Evolutionary conservation across 768 basidiomycete species (phyloP), one percentile per base, ranked within the genome.

Genomic region (Tylopilus vinaceipallidus): DNA sequence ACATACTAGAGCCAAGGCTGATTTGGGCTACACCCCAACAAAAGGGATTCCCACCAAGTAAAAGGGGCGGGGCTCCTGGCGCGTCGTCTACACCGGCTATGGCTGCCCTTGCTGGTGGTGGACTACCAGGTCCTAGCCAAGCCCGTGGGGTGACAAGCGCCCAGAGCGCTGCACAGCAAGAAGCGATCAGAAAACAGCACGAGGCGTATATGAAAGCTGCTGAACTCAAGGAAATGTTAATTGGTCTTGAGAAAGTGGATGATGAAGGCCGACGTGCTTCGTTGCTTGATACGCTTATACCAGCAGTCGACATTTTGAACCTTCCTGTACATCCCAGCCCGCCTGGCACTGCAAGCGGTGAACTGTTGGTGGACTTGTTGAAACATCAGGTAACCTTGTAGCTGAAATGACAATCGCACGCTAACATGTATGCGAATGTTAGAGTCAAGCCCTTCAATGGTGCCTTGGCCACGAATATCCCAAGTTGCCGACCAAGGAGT

Each of bases 361-460:
- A 86, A 20, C 63, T 95, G 45, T 73, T 74, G 17, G 84, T 89
- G 16, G 78, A 95, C 61, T 70, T 95, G 39, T 63, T 95, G 23
- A 87, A 81, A 52, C 94, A 95, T 59, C 93, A 95, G 75, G 91
- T 86, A 34, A 37, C 23, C 37, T 13, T 22, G 33, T 5, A 13
- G 5, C 26, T 16, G 32, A 48, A 32, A 37, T 35, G n/a, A 20
- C 22, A 10, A 37, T 33, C 19, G 20, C 22, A 8, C 2, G 6
- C 33, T 49, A 19, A 54, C 23, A 11, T 22, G 5, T 37, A 14
- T 32, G 34, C 56, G 10, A 44, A 24, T 20, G 36, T 13, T 47
- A 93, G 91, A 83, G 72, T 42, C 91, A 94, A 80, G 91, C 83
- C 1, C 67, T 94, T 37, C 80, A 85, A 60, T 97, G 94, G 93